These are phyloP conservation scores for Euphorbia pulcherrima DNA, from an alignment of 345 rosid genomes.

Conservation along the genomic window DNA sequence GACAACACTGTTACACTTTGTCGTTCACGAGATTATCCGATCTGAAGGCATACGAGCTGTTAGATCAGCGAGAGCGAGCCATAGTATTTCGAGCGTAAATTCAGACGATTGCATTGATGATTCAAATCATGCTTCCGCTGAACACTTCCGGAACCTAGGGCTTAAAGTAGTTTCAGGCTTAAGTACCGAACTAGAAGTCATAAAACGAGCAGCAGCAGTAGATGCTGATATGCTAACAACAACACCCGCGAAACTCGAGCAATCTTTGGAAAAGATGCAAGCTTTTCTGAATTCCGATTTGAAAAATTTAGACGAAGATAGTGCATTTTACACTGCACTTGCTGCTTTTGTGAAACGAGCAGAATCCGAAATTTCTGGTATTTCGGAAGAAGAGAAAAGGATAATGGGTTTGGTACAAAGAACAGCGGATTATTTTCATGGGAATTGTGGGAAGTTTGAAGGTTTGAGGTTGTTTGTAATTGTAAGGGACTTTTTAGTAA, in stretches of 20 bases:
- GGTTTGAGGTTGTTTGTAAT: conserved; percentile 76
- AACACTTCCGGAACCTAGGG: conserved; percentile 48
- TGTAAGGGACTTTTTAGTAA: conserved; percentile 70
- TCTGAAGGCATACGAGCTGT: conserved; percentile 74
- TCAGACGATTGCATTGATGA: conserved; percentile 48
- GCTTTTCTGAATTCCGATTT: conserved; percentile 47
- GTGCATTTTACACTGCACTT: conserved; percentile 37
- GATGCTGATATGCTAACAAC: conserved; percentile 55
- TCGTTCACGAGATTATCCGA: conserved; percentile 87
- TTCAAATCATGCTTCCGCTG: conserved; percentile 36
- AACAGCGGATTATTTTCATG: conserved; percentile 81
- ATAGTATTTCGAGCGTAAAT: conserved; percentile 48
- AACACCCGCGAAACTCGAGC: conserved; percentile 44
- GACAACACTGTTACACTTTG: conserved; percentile 89
- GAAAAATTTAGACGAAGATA: conserved; percentile 40
- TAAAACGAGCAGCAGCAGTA: conserved; percentile 66
- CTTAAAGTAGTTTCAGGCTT: conserved; percentile 73
- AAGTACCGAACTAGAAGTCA: conserved; percentile 63
- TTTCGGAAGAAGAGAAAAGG: conserved; percentile 62
- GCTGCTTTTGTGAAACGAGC: conserved; percentile 51
- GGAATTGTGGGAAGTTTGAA: conserved; percentile 61
- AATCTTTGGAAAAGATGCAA: conserved; percentile 42
- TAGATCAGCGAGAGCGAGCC: conserved; percentile 44
- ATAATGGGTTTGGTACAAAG: conserved; percentile 61
- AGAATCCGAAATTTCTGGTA: conserved; percentile 44